Percentiles rank a stretch among this genome's conserved stretches.
phyloP scores from a whole-genome alignment of 768 basidiomycete species.

The Panellus pusillus region DNA sequence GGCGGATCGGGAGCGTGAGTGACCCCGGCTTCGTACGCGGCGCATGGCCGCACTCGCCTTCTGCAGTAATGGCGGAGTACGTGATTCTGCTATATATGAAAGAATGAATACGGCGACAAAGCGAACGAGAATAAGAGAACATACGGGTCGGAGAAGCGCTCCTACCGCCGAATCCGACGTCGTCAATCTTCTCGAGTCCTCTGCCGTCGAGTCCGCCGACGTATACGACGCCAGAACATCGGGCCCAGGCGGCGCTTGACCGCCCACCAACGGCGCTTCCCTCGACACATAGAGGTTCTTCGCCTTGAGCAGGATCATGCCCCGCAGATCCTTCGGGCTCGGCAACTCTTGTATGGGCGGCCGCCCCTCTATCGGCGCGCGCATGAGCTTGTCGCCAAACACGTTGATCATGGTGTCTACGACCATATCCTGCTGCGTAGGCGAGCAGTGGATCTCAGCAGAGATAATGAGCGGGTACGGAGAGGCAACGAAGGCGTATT shows the following conservation, averaged over 20 bases:
- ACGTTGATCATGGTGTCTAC: conserved; percentile 47
- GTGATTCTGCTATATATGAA: neutral
- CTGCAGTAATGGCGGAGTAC: conserved; percentile 4
- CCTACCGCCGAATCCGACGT: neutral
- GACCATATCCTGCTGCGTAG: conserved; percentile 53
- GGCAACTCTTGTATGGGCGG: conserved; percentile 61
- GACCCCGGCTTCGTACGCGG: conserved; percentile 20
- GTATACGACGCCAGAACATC: conserved; percentile 21
- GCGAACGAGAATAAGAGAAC: neutral
- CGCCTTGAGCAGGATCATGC: conserved; percentile 83
- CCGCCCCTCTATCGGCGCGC: conserved; percentile 37
- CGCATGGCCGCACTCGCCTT: conserved; percentile 21
- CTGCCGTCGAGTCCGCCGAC: conserved; percentile 19
- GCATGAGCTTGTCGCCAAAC: conserved; percentile 44
- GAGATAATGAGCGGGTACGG: conserved; percentile 97
- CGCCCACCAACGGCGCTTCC: neutral
- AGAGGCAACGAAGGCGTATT: conserved; percentile 92
- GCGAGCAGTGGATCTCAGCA: conserved; percentile 90
- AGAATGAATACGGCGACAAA: neutral
- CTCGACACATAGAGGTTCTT: conserved; percentile 13
- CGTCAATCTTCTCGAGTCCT: conserved; percentile 15
- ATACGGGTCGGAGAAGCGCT: conserved; percentile 3
- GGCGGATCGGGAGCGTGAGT: conserved; percentile 11
- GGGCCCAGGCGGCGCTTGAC: conserved; percentile 12
- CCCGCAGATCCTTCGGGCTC: conserved; percentile 84